A percentile compares a stretch with the other conserved stretches of the same genome.
phyloP scores from a whole-genome alignment of 139 green algal genomes.

The Micractinium conductrix region DNA sequence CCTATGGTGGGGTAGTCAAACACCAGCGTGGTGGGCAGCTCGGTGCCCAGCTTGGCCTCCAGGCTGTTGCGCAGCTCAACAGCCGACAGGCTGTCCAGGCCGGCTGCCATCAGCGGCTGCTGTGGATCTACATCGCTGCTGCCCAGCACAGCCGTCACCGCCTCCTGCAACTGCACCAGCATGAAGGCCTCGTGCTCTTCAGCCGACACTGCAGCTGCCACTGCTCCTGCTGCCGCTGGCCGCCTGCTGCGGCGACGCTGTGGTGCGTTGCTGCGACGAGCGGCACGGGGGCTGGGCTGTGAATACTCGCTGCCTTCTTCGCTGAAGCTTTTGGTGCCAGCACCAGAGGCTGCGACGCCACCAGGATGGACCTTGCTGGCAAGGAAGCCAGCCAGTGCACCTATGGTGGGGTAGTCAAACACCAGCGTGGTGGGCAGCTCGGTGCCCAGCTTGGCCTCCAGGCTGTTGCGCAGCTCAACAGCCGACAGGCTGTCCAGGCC shows the following conservation, averaged over 20 bases:
- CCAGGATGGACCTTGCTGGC: slow-evolving; percentile 20
- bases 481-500: slow-evolving; percentile 79
- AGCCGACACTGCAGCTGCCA: neutral
- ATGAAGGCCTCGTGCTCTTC: slow-evolving; percentile 22
- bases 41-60: slow-evolving; percentile 37
- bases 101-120: slow-evolving; percentile 81
- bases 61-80: slow-evolving; percentile 42
- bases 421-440: slow-evolving; percentile 80
- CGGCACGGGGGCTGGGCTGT: neutral
- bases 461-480: slow-evolving; percentile 82
- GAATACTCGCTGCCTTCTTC: neutral
- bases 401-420: slow-evolving; percentile 84
- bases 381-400: slow-evolving; percentile 56
- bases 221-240: neutral
- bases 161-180: slow-evolving; percentile 36
- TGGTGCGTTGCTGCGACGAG: neutral
- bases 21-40: slow-evolving; percentile 55
- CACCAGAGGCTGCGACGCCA: neutral
- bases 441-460: slow-evolving; percentile 60
- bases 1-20: slow-evolving; percentile 66
- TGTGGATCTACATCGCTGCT: slow-evolving; percentile 38
- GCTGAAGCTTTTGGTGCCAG: neutral
- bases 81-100: slow-evolving; percentile 78
- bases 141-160: slow-evolving; percentile 39
- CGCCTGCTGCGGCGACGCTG: neutral